Conservation (phyloP, 345 rosid genomes). For the Diplotaxis tenuifolia region DNA sequence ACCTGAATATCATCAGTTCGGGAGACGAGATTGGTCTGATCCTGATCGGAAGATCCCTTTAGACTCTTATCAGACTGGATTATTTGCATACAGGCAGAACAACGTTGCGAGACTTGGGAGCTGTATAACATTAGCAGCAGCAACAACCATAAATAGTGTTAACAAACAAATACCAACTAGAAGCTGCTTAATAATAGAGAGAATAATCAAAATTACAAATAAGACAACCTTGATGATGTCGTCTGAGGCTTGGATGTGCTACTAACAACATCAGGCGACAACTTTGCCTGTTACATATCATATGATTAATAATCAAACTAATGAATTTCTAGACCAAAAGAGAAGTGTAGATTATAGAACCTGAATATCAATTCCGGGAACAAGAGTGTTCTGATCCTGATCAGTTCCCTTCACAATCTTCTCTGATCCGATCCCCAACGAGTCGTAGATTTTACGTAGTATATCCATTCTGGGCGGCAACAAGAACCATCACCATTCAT, state of each 20-base stretch:
- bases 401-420: too few species aligned
- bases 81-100: too few species aligned
- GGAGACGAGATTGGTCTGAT: neutral
- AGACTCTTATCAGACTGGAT: neutral
- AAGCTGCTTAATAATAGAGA: too few species aligned
- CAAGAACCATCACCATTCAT: too few species aligned
- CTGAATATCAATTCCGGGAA: too few species aligned
- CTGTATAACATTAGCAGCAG: neutral
- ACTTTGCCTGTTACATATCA: neutral
- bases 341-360: too few species aligned
- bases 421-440: too few species aligned
- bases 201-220: too few species aligned
- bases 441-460: too few species aligned
- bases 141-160: neutral
- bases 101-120: neutral
- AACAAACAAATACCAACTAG: neutral
- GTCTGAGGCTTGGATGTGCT: neutral
- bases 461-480: too few species aligned
- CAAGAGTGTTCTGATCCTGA: too few species aligned
- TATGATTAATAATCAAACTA: neutral
- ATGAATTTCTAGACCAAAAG: neutral
- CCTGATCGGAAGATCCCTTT: neutral
- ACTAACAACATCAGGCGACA: neutral
- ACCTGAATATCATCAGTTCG: neutral
- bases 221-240: neutral